These are phyloP conservation scores for Hygrophorus pudorinus DNA, from an alignment of 768 basidiomycete species.

Conservation along the genomic window DNA sequence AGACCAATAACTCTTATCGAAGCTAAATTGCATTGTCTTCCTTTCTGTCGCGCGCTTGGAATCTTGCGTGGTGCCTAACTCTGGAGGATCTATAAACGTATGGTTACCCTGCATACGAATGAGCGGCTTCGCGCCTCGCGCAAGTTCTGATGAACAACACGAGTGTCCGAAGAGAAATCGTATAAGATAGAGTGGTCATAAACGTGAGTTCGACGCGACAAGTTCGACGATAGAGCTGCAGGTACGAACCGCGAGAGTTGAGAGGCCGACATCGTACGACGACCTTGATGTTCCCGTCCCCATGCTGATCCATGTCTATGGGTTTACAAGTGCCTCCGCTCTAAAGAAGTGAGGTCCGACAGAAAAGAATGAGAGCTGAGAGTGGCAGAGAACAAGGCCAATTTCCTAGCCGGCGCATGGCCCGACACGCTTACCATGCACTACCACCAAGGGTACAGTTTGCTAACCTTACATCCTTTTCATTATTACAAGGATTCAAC, in stretches of 20 bases:
- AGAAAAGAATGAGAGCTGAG: not conserved
- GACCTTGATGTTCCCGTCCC: conserved; percentile 88
- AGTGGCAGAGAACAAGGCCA: not conserved
- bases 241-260: conserved; percentile 77
- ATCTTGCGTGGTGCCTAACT: conserved; percentile 55
- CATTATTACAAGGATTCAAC: too few species aligned
- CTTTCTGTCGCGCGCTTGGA: conserved; percentile 81
- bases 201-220: conserved; percentile 1
- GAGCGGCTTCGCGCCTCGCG: conserved; percentile 86
- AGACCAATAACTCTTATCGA: conserved; percentile 98
- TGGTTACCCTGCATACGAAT: conserved; percentile 94
- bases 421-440: too few species aligned
- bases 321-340: not conserved
- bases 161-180: conserved; percentile 3
- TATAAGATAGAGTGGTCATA: not conserved
- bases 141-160: conserved; percentile 51
- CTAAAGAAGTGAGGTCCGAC: not conserved
- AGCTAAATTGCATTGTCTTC: conserved; percentile 84
- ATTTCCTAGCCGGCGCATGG: not conserved
- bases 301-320: conserved; percentile 55
- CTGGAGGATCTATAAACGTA: conserved; percentile 88
- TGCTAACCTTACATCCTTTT: too few species aligned
- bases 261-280: conserved; percentile 94
- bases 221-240: conserved; percentile 2
- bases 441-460: too few species aligned